Percentiles rank a stretch among this genome's conserved stretches.
Evolutionary conservation across 306 rosid species (phyloP).

Genomic region (Boehmeria nivea): DNA sequence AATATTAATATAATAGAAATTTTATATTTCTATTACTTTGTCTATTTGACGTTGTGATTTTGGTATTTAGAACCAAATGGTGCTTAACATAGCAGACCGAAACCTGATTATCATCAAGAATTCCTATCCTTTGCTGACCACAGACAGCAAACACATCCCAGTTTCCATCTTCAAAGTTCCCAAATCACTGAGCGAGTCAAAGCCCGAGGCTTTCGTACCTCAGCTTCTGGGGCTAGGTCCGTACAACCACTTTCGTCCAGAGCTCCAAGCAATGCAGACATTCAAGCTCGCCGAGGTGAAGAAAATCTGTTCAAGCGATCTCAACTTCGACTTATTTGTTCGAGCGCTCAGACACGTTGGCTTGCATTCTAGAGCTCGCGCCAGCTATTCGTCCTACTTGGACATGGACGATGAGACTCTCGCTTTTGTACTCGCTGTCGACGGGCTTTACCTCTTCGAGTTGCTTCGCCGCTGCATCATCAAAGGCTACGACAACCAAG

Average conservation of each 20-base stretch:
- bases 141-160: background rate
- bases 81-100: no score
- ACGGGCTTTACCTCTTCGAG: constrained; percentile 14
- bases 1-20: no score
- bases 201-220: constrained; percentile 27
- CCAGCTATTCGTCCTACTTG: constrained; percentile 15
- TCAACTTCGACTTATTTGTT: background rate
- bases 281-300: constrained; percentile 11
- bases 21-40: no score
- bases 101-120: no score
- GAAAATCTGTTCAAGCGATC: background rate
- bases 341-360: no score
- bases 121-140: no score
- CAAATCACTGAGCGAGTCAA: constrained; percentile 4
- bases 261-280: constrained; percentile 30
- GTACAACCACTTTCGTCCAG: constrained; percentile 3
- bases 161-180: constrained; percentile 24
- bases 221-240: constrained; percentile 26
- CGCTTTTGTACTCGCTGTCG: constrained; percentile 18
- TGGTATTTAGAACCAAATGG: no score
- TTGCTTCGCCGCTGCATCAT: constrained; percentile 8
- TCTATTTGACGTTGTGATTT: no score
- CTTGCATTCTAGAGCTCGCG: no score
- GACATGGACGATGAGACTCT: constrained; percentile 6
- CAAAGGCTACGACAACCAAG: background rate